Base-by-base conservation (phyloP, 345 rosid species). In the Citrus unshiu region DNA sequence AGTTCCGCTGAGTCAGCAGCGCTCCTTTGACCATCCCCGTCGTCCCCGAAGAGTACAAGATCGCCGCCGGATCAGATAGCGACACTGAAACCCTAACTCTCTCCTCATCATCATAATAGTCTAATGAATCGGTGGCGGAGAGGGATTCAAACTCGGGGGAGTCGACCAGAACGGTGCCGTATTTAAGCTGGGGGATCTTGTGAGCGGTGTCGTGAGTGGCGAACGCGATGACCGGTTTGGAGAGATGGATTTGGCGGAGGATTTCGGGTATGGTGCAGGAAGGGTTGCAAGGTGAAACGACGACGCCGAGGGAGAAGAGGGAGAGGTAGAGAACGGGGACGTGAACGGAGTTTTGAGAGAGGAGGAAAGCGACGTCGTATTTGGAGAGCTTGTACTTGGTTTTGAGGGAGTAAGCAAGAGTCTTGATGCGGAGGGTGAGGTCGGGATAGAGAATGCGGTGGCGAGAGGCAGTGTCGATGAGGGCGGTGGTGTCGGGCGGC, bases 21-120 rank as follows among this genome's bases (percentile, higher is more conserved):
- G 88, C 92, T 66, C 89, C 94, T 80, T 91, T 91, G 46, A 84
- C 78, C 39, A 32, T 70, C 67, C 92, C 91, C 13, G 89, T 88
- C 64, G 94, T 91, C 65, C 94, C 94, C 13, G 92, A 91, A 1
- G 94, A 91, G 84, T 86, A 91, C 46, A 91, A 77, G 76, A 91
- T 85, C 79, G 85, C 86, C 35, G 92, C 94, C 2, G 87, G 81
- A 71, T 88, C 92, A 7, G 90, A 86, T 63, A 84, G 87, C n/a
- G 90, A 86, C 56, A 84, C 86, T 19, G 19, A 71, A 29, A 85
- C 85, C 30, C 34, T 60, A 12, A 43, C 74, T 13, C n/a, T 58
- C n/a, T 72, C 74, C 18, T 70, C 60, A 4, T 5, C 58, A 4
- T 24, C 58, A 4, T 24, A 63, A 21, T 35, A 35, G 37, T 54